phyloP scores from a whole-genome alignment of 2,329 filamentous ascomycete genomes.

The Lomentospora prolificans region DNA sequence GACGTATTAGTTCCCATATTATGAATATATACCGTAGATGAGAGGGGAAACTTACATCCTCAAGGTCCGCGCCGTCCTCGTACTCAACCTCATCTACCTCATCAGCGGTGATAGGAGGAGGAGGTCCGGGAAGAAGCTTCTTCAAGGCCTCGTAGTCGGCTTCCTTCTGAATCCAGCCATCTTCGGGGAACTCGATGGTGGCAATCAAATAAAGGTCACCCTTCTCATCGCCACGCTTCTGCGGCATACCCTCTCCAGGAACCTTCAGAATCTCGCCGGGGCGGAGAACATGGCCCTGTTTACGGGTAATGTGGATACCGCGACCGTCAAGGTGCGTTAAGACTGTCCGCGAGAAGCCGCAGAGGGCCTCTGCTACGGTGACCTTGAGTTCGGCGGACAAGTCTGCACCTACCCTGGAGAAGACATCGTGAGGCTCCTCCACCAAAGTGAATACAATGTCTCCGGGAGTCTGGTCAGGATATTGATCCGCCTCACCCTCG shows the following conservation, averaged over 20 bases:
- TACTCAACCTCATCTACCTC: slow-evolving; percentile 82
- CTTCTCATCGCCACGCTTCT: slow-evolving; percentile 72
- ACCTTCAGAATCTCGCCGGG: slow-evolving; percentile 83
- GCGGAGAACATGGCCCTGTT: slow-evolving; percentile 70
- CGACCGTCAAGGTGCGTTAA: slow-evolving; percentile 88
- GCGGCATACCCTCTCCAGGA: slow-evolving; percentile 84
- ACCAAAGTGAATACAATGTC: slow-evolving; percentile 86
- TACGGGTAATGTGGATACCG: slow-evolving; percentile 72
- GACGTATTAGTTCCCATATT: slow-evolving; percentile 11
- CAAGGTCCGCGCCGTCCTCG: slow-evolving; percentile 72
- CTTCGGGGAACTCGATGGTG: slow-evolving; percentile 79
- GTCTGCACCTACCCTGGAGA: slow-evolving; percentile 76
- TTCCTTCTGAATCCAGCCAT: slow-evolving; percentile 67
- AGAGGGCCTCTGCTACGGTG: slow-evolving; percentile 72
- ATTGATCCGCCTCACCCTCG: slow-evolving; percentile 88
- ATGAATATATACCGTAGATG: no score
- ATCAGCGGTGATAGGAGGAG: slow-evolving; percentile 54
- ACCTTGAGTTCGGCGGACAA: slow-evolving; percentile 73
- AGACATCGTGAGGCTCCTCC: slow-evolving; percentile 72
- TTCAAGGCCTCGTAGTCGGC: slow-evolving; percentile 62
- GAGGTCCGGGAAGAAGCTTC: slow-evolving; percentile 63
- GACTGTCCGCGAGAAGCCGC: slow-evolving; percentile 83
- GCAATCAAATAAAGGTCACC: slow-evolving; percentile 84
- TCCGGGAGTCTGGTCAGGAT: slow-evolving; percentile 78
- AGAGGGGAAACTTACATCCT: slow-evolving; percentile 46